Evolutionary conservation across 148 eudicot species (phyloP), one percentile per base, ranked within the genome.

Genomic region (Limonium bicolor): DNA sequence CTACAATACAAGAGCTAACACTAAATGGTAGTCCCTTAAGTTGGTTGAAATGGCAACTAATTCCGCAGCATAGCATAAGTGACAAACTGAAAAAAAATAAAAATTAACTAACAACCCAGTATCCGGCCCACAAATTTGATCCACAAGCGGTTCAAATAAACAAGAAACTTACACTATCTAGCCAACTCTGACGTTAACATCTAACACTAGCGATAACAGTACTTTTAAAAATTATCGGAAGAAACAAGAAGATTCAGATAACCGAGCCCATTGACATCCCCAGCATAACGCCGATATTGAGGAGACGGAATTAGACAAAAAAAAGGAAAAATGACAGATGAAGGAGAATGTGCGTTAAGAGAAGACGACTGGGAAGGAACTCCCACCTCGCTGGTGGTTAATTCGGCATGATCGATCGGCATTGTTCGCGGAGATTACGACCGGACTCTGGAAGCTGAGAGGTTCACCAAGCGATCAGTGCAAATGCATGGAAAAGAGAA

Each of bases 371-470:
- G 22, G 6, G 53, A 33, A 29, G 20, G 10, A 18, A 19, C 46
- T 16, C 15, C 24, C 41, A 73, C 80, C 76, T 74, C 75, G 18
- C 66, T 72, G 44, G 64, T 59, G 62, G 58, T 55, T 32, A 74
- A 57, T 41, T 69, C 80, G 43, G 80, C 80, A 9, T 69, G 80
- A 58, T 74, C 80, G 52, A 46, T 59, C 50, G 69, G 31, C 76
- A 66, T 69, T 40, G 50, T 24, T 43, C 27, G 7, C 20, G 19
- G 1, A 23, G 11, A n/a, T 10, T 28, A 15, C 10, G 19, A 12
- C 13, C 24, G n/a, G 43, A 39, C 8, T 35, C 11, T 6, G 8
- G 19, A 30, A n/a, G 28, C 12, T 23, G 46, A 23, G 27, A 12
- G 22, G 15, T 18, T 21, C 13, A 39, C 0, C 23, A 39, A 20